Base-by-base conservation (phyloP, 2,329 filamentous ascomycete species). In the Aspergillus fumigatus region DNA sequence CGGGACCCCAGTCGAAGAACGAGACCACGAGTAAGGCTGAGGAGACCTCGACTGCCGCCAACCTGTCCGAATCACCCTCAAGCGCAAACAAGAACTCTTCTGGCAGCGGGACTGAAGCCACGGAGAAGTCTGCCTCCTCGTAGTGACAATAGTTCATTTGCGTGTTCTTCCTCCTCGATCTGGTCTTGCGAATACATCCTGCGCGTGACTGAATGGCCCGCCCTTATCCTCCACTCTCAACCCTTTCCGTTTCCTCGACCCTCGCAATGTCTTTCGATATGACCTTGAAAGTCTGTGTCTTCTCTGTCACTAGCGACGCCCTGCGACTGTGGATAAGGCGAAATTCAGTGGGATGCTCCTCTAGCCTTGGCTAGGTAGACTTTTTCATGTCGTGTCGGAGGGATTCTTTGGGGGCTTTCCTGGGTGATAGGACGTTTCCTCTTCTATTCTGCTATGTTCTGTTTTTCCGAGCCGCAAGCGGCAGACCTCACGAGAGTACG, bases 1-100 rank as follows among this genome's bases (percentile, higher is more conserved):
- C 81, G 41, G 80, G 75, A 32, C 80, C 81, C 14, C 75, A 77
- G 61, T 63, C 66, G 53, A 72, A 72, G 62, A 66, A 68, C 58
- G 63, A 65, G 52, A 59, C 57, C 48, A 53, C 63, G 40, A 53
- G 65, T 41, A 60, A 67, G 58, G 56, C 64, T 29, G 55, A 58
- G 43, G 57, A 55, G 52, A 55, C 55, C 26, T 57, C 43, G 11
- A 47, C 43, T 23, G 32, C 58, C 55, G 58, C 67, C 38, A 67
- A 66, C 62, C 70, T 69, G 62, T 73, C 74, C 55, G 69, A 73
- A 53, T 71, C 73, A 41, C 71, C 73, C 17, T 67, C 72, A 45
- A 69, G 73, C 48, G 73, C 72, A 53, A 73, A 75, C 45, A 70
- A 76, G 50, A 65, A 68, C 48, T 59, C 63, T 50, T 58, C 66